Conservation (phyloP, 139 green algal species). For the Spirogloea muscicola region DNA sequence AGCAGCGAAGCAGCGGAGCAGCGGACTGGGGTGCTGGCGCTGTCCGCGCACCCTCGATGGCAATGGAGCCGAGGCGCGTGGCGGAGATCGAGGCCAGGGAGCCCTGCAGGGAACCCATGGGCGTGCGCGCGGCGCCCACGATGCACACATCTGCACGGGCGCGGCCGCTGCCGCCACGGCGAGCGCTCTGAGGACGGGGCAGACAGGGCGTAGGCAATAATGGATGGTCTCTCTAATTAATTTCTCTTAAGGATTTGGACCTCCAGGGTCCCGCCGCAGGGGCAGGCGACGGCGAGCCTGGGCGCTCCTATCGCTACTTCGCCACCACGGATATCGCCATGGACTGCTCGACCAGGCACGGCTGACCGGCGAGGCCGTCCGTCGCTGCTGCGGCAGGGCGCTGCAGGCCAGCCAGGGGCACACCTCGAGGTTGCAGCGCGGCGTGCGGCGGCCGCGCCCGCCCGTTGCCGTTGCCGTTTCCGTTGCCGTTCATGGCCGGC, state of each 20-base stretch:
- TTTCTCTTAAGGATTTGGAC: background rate
- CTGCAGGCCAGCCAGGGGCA: too few relatives aligned
- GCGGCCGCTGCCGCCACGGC: background rate
- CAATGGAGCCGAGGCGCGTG: constrained; percentile 62
- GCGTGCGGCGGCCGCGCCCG: too few relatives aligned
- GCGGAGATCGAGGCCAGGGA: constrained; percentile 57
- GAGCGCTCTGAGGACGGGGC: background rate
- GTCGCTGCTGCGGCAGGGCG: too few relatives aligned
- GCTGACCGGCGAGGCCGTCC: background rate
- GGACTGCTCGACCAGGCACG: background rate
- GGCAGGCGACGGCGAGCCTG: background rate
- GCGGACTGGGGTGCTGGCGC: too few relatives aligned
- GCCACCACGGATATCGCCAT: background rate
- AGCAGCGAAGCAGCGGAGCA: too few relatives aligned
- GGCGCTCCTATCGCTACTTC: background rate
- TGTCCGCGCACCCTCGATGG: constrained; percentile 66
- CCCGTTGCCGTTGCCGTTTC: too few relatives aligned
- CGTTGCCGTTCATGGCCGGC: too few relatives aligned
- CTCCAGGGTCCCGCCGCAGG: background rate
- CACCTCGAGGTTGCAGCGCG: too few relatives aligned
- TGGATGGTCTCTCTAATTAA: background rate
- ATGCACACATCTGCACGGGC: constrained; percentile 32
- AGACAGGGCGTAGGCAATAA: background rate
- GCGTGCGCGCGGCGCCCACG: constrained; percentile 60
- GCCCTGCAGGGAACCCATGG: constrained; percentile 69